phyloP scores from a whole-genome alignment of 345 rosid species.

The Populus pruinosa region DNA sequence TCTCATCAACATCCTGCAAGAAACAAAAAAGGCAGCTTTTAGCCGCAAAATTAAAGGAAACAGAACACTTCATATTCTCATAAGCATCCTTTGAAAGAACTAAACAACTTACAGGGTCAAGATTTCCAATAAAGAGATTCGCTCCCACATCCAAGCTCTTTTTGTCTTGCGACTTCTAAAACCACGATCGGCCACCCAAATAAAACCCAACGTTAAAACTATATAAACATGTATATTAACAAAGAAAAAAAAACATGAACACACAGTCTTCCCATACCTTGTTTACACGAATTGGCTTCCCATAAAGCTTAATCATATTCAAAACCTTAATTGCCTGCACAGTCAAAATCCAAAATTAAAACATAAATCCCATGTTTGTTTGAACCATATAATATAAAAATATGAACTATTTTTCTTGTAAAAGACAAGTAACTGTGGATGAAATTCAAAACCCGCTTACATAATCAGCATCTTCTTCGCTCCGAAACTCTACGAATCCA shows the following conservation, averaged over 20 bases:
- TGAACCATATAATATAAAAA: too few species aligned
- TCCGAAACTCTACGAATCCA: constrained; percentile 86
- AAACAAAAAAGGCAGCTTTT: background rate
- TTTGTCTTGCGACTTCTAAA: constrained; percentile 96
- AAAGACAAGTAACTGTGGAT: background rate
- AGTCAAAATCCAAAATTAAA: background rate
- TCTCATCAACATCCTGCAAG: constrained; percentile 95
- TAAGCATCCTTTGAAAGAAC: background rate
- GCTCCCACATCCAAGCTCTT: constrained; percentile 99
- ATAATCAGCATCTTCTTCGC: constrained; percentile 98
- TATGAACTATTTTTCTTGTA: background rate
- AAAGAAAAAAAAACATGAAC: background rate
- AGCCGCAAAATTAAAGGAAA: constrained; percentile 12
- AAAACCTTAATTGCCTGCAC: constrained; percentile 90
- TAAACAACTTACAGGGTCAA: constrained; percentile 74
- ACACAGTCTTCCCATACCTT: constrained; percentile 40
- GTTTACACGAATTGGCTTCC: constrained; percentile 29
- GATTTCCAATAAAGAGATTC: constrained; percentile 93
- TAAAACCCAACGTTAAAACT: background rate
- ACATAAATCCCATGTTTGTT: background rate
- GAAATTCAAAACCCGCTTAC: constrained; percentile 33
- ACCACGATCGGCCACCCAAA: background rate
- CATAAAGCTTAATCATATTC: constrained; percentile 94
- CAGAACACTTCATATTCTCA: background rate
- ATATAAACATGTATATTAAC: background rate